Conservation (phyloP, 2,329 filamentous ascomycete genomes). For the Ophiostoma sp. region DNA sequence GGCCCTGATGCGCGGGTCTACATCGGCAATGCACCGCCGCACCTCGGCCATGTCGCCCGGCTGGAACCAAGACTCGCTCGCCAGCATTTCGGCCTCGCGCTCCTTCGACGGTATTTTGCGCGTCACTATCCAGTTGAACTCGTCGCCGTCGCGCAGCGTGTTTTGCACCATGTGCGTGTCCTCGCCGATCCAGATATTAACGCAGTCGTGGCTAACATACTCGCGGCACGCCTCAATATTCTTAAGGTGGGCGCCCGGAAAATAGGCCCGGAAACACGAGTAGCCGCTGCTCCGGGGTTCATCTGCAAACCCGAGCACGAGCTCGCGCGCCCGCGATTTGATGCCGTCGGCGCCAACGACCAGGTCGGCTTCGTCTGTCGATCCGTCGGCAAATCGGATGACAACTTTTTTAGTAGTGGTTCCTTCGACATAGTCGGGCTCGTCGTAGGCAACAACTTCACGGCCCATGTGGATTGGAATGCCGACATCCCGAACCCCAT, state of each 20-base stretch:
- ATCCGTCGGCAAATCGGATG: conserved; percentile 36
- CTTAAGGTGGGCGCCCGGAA: conserved; percentile 36
- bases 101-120: conserved; percentile 34
- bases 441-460: not conserved
- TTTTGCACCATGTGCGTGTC: conserved; percentile 43
- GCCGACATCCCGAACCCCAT: conserved; percentile 36
- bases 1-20: conserved; percentile 43
- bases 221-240: conserved; percentile 33
- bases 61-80: conserved; percentile 45
- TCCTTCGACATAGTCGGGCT: not conserved
- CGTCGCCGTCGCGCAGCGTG: conserved; percentile 39
- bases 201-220: conserved; percentile 41
- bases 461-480: not conserved
- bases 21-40: conserved; percentile 34
- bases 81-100: conserved; percentile 41
- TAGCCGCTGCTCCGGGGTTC: conserved; percentile 50
- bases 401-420: not conserved
- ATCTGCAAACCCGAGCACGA: conserved; percentile 49
- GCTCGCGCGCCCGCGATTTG: conserved; percentile 45
- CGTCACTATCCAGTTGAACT: conserved; percentile 46
- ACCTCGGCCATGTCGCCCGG: conserved; percentile 45
- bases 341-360: conserved; percentile 51
- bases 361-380: conserved; percentile 41
- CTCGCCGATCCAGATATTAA: conserved; percentile 43
- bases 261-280: conserved; percentile 48